Evolutionary conservation across 305 asterid genomes (phyloP).

Genomic region (Solanum chacoense): DNA sequence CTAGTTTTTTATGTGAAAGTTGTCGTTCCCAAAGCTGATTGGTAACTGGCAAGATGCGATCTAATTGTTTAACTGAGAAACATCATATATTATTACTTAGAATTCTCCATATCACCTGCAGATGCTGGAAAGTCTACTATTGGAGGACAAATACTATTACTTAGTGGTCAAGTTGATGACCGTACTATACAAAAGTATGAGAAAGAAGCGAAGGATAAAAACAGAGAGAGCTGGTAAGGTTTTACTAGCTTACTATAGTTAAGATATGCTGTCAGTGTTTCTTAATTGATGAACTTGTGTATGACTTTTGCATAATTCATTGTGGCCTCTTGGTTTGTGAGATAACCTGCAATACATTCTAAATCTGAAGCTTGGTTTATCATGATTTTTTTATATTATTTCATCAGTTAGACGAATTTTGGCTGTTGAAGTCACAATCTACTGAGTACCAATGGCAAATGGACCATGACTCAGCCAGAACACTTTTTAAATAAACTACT

Average conservation of each 20-base stretch:
- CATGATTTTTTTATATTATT: background rate
- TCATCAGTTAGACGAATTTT: background rate
- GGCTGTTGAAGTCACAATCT: background rate
- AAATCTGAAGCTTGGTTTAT: background rate
- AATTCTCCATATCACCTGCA: slow-evolving; percentile 20
- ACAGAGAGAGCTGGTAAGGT: slow-evolving; percentile 95
- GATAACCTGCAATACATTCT: background rate
- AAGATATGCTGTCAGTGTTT: background rate
- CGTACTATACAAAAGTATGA: slow-evolving; percentile 96
- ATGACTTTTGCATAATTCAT: background rate
- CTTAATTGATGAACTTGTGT: background rate
- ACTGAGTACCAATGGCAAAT: background rate
- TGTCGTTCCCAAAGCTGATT: background rate
- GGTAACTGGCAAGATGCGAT: background rate
- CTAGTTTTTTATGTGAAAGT: background rate
- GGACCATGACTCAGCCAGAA: background rate
- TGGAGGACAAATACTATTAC: slow-evolving; percentile 87
- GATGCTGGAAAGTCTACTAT: slow-evolving; percentile 99
- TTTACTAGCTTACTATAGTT: slow-evolving; percentile 1
- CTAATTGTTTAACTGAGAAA: background rate
- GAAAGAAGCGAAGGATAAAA: slow-evolving; percentile 97
- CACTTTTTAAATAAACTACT: background rate
- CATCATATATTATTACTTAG: background rate
- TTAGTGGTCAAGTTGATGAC: slow-evolving; percentile 97
- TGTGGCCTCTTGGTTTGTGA: background rate